Percentiles rank a stretch among this genome's conserved stretches.
These are phyloP conservation scores for Lolium perenne DNA, from an alignment of 176 grass and related monocot species.

Conservation along the genomic window DNA sequence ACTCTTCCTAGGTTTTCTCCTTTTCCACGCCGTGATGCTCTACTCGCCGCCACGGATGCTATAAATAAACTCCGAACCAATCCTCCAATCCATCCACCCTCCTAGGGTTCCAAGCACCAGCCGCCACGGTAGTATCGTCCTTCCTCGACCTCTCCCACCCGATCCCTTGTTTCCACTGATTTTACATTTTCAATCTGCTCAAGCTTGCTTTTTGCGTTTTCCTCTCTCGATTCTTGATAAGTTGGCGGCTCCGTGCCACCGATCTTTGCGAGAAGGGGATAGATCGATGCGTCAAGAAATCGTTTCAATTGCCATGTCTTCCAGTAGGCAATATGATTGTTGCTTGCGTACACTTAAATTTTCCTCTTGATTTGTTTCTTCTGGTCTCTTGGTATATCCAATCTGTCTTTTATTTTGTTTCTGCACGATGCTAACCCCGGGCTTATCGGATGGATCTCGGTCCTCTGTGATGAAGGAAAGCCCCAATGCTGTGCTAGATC, in stretches of 20 bases:
- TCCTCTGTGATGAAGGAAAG: conserved; percentile 58
- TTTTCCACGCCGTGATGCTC: neutral
- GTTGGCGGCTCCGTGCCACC: neutral
- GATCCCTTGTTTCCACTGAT: rapidly evolving
- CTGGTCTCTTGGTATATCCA: neutral
- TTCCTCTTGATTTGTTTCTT: no score
- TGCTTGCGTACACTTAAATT: conserved; percentile 50
- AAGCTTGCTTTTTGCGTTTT: neutral
- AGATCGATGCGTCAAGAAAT: conserved; percentile 79
- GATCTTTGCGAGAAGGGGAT: conserved; percentile 23
- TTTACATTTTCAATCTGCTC: neutral
- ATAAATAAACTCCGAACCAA: neutral
- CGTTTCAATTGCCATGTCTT: conserved; percentile 68
- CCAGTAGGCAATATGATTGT: conserved; percentile 69
- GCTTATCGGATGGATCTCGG: conserved; percentile 55
- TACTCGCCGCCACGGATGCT: neutral
- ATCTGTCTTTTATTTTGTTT: neutral
- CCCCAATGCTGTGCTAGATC: conserved; percentile 74
- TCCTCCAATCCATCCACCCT: rapidly evolving
- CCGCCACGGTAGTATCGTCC: neutral
- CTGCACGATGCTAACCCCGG: conserved; percentile 72
- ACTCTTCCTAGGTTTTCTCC: conserved; percentile 32
- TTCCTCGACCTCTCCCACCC: rapidly evolving
- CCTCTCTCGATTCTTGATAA: conserved; percentile 18
- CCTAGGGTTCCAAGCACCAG: conserved; percentile 18